Evolutionary conservation across 129 eudicot species (phyloP), one percentile per base, ranked within the genome.

Genomic region (Chrysanthemum makinoi): DNA sequence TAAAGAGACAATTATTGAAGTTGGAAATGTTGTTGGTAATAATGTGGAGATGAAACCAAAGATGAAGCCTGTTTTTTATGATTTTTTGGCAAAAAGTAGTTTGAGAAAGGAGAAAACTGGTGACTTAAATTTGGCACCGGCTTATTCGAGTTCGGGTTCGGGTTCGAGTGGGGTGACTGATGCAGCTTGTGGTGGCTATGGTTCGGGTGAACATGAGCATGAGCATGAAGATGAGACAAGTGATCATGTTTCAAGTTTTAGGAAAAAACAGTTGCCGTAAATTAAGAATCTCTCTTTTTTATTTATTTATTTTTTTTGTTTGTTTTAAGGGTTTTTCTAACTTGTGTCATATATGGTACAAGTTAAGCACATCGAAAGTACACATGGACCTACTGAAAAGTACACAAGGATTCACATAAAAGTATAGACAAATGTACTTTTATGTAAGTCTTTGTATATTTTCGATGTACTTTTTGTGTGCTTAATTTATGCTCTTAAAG

Each of bases 181-280:
- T 12, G 66, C 30, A 24, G 66, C 66, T 14, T 28, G n/a, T 62
- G 14, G 35, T 19, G 14, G 35, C 10, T 19, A 57, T 57, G 28
- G 24, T 17, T 17, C n/a, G 63, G 24, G 73, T n/a, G 91, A 81
- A 10, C 24, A 73, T 26, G 95, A 88, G 67, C 24, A 73, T 26
- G 95, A 88, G 67, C 83, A 81, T 39, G 19, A 86, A 86, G 9
- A 35, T 35, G 44, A 8, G 9, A 30, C 5, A 30, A 8, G 94
- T 80, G 80, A 83, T 73, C 80, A 82, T 77, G 75, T 82, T 48
- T 63, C 83, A 1, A 66, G 72, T 72, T 66, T 81, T 68, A 77
- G 77, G 63, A 84, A 75, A 57, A 79, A 82, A 58, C 78, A 77
- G 19, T 77, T 55, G 65, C 61, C 75, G 24, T 76, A 28, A 58